Percentiles rank a stretch among this genome's conserved stretches.
Evolutionary conservation across 164 flowering plant genomes (phyloP).

Genomic region (Macadamia tetraphylla): DNA sequence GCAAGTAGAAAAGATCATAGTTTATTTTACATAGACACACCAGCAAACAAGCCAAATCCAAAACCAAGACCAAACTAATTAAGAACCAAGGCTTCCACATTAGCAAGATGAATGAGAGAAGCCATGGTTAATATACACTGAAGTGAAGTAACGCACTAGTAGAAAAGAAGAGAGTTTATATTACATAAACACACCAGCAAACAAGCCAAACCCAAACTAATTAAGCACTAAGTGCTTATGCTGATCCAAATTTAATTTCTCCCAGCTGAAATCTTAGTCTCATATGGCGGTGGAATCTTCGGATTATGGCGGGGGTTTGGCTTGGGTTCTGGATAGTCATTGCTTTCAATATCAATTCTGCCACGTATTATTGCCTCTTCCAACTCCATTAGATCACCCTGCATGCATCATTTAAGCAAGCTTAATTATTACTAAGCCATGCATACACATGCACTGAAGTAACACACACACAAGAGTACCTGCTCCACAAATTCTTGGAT

Average conservation of each 20-base stretch:
- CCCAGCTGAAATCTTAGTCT: conserved; percentile 6
- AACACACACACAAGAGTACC: conserved; percentile 10
- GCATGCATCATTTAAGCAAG: conserved; percentile 6
- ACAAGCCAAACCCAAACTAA: too few species aligned
- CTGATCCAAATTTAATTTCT: conserved; percentile 7
- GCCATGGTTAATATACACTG: too few species aligned
- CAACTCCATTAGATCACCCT: conserved; percentile 9
- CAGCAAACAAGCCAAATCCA: too few species aligned
- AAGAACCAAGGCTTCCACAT: too few species aligned
- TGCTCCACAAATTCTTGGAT: conserved; percentile 17
- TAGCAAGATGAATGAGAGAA: too few species aligned
- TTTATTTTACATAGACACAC: too few species aligned
- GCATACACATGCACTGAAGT: background rate
- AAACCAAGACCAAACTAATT: too few species aligned
- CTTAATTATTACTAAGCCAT: background rate
- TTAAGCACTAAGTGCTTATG: background rate
- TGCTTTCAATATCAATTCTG: conserved; percentile 32
- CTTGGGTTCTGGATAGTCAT: conserved; percentile 58
- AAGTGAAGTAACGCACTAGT: too few species aligned
- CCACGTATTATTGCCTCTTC: conserved; percentile 23
- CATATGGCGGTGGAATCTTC: conserved; percentile 21
- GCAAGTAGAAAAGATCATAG: too few species aligned
- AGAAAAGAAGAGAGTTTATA: too few species aligned
- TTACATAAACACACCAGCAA: too few species aligned
- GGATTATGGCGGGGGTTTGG: conserved; percentile 62